Base-by-base conservation (phyloP, 2,329 filamentous ascomycete genomes). In the Chrysoporthe deuterocubensis region DNA sequence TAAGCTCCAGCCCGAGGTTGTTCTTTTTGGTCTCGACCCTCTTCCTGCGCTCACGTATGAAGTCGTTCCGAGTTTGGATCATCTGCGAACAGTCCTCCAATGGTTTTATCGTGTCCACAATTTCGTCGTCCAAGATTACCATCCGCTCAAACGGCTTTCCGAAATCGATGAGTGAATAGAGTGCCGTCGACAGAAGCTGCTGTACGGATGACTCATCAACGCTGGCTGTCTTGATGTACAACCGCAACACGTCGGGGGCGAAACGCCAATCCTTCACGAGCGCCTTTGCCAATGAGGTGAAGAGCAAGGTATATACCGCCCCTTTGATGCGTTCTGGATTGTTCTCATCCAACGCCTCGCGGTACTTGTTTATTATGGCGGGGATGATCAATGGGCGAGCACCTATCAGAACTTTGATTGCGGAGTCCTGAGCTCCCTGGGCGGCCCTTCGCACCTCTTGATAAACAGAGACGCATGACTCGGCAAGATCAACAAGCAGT, bases 151-250 rank as follows among this genome's bases (percentile, higher is more conserved):
- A 87, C 0, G 93, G 88, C 74, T 95, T 94, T 32, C 94, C 95
- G 80, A 97, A 97, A 62, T 98, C 95, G 75, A 97, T 89, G 52
- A 99, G 85, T 18, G 93, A 90, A 76, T 94, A 97, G 0, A 96
- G 85, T 0, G 92, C 93, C 46, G 90, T 91, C 0, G 90, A 88
- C 16, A 93, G 93, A 18, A 99, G 86, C 73, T 92, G 94, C 78
- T 99, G 96, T 52, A 99, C 95, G 0, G 95, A 97, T 4, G 93
- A 89, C 77, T 97, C 97, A 79, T 99, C 96, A 18, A 96, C 94
- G 46, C 90, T 90, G 21, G 92, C 94, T 2, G 96, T 93, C 74
- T 92, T 89, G 71, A 99, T 96, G 79, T 97, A 99, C 9, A 96
- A 84, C 64, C 90, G 90, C 81, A 99, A 92, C 61, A 97, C 82